A percentile compares a stretch with the other conserved stretches of the same genome.
These are phyloP conservation scores for Jaltomata sinuosa DNA, from an alignment of 257 asterid species.

Conservation along the genomic window DNA sequence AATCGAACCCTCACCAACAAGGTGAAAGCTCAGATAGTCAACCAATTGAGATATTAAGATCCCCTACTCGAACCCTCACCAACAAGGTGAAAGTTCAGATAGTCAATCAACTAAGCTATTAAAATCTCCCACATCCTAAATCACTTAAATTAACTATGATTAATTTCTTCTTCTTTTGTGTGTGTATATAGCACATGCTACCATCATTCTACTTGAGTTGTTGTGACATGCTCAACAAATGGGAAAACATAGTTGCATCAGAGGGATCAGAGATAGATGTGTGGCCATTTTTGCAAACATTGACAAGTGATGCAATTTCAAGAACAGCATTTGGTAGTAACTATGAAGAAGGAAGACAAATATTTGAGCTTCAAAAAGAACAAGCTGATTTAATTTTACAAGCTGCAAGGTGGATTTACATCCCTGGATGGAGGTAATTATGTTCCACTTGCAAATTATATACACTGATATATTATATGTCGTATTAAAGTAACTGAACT, in stretches of 20 bases:
- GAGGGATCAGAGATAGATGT: slow-evolving; percentile 26
- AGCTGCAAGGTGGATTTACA: slow-evolving; percentile 17
- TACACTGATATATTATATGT: not conserved
- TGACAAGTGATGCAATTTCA: slow-evolving; percentile 37
- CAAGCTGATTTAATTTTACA: slow-evolving; percentile 23
- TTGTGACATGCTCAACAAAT: slow-evolving; percentile 23
- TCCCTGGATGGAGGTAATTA: slow-evolving; percentile 58
- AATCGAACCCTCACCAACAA: not conserved
- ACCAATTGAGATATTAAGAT: too few relatives aligned
- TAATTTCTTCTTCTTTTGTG: not conserved
- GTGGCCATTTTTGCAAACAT: slow-evolving; percentile 32
- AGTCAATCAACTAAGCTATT: not conserved
- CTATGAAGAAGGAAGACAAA: slow-evolving; percentile 30
- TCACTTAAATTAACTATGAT: not conserved
- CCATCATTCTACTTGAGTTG: slow-evolving; percentile 28
- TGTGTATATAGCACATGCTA: slow-evolving; percentile 19
- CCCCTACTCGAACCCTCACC: too few relatives aligned
- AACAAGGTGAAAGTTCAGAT: not conserved
- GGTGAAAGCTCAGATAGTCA: too few relatives aligned
- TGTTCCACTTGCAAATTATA: not conserved
- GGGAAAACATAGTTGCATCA: slow-evolving; percentile 16
- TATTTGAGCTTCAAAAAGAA: slow-evolving; percentile 42
- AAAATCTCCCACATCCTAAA: not conserved
- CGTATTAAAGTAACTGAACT: not conserved
- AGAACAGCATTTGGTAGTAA: slow-evolving; percentile 37